These are phyloP conservation scores for Colletotrichum sp. DNA, from an alignment of 2,329 filamentous ascomycete species.

Conservation along the genomic window DNA sequence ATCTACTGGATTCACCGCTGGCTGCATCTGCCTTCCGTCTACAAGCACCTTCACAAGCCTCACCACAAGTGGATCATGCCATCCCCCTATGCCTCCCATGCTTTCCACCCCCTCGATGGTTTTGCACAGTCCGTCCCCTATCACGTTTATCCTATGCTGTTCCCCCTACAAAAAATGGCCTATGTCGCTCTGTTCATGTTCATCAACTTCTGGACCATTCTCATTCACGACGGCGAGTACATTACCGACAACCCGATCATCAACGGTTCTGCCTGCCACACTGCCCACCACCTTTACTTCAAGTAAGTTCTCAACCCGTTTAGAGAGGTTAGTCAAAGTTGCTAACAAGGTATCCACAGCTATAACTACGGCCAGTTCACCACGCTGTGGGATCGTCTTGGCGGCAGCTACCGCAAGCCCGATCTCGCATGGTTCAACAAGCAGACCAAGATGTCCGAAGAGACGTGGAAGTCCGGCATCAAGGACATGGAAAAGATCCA, in stretches of 20 bases:
- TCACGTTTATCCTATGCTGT: conserved; percentile 90
- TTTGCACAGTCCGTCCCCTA: conserved; percentile 90
- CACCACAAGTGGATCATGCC: conserved; percentile 99
- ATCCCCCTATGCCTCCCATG: conserved; percentile 88
- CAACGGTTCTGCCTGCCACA: conserved; percentile 93
- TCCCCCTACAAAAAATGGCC: conserved; percentile 89
- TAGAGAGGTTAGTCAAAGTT: not conserved
- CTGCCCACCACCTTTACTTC: conserved; percentile 69
- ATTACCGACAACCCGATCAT: conserved; percentile 88
- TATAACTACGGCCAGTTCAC: conserved; percentile 79
- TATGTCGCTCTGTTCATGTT: conserved; percentile 88
- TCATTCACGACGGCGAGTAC: conserved; percentile 97
- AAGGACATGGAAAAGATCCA: conserved; percentile 71
- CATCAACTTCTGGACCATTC: conserved; percentile 96
- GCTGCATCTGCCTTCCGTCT: conserved; percentile 79
- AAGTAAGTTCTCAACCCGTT: conserved; percentile 3
- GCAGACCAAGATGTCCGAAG: conserved; percentile 72
- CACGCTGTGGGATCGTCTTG: conserved; percentile 76
- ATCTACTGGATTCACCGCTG: conserved; percentile 93
- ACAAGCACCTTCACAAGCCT: conserved; percentile 92
- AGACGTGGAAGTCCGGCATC: conserved; percentile 65
- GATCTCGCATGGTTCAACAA: conserved; percentile 74
- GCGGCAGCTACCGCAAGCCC: conserved; percentile 75
- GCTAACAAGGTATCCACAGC: conserved; percentile 59
- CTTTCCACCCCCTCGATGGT: conserved; percentile 94